Percentiles rank a stretch among this genome's conserved stretches.
Conservation (phyloP, 169 alveolate genomes). For the Plasmodium blacklocki region DNA sequence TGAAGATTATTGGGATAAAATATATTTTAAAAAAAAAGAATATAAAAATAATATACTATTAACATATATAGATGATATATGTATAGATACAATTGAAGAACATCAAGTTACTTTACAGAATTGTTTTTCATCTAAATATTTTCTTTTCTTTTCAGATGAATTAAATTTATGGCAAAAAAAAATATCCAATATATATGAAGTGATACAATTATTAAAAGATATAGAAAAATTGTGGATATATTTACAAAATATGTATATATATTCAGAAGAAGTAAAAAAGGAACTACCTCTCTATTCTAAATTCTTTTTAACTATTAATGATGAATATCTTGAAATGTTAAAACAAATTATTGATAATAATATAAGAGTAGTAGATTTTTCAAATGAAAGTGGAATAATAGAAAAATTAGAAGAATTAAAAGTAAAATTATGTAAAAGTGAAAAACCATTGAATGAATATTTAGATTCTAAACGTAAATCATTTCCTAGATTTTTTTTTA, state of each 20-base stretch:
- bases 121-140: constrained; percentile 94
- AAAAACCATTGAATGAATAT: constrained; percentile 96
- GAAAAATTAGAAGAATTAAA: constrained; percentile 91
- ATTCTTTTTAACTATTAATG: constrained; percentile 94
- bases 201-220: constrained; percentile 92
- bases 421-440: constrained; percentile 92
- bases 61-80: constrained; percentile 93
- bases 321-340: constrained; percentile 93
- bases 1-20: constrained; percentile 52
- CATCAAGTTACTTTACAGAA: constrained; percentile 94
- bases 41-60: constrained; percentile 90
- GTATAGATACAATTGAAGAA: constrained; percentile 96
- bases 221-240: constrained; percentile 97
- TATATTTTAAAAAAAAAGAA: constrained; percentile 43
- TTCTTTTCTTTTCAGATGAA: constrained; percentile 93
- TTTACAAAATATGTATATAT: constrained; percentile 96
- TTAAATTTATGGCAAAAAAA: constrained; percentile 94
- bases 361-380: constrained; percentile 85
- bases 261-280: constrained; percentile 97
- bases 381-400: constrained; percentile 89
- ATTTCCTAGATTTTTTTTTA: constrained; percentile 98
- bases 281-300: constrained; percentile 96
- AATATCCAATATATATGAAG: constrained; percentile 94
- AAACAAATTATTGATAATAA: constrained; percentile 84
- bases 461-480: constrained; percentile 96